phyloP scores from a whole-genome alignment of 345 rosid species.

The Geranium brycei region DNA sequence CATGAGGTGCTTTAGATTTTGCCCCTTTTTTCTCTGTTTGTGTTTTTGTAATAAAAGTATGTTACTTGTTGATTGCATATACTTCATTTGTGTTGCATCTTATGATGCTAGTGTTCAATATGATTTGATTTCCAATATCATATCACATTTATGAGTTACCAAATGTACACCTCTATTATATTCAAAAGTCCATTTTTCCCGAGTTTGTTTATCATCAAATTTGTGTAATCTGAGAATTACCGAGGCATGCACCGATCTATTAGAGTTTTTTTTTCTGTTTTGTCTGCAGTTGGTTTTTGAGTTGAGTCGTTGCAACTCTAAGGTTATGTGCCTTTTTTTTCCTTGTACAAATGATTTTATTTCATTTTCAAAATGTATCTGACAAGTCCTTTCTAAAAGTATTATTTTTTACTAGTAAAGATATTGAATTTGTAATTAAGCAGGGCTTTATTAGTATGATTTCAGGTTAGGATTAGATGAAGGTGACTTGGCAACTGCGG shows the following conservation, averaged over 20 bases:
- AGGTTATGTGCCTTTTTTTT: background rate
- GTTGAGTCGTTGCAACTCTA: background rate
- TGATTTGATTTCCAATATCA: background rate
- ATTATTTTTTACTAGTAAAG: no score
- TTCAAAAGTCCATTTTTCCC: background rate
- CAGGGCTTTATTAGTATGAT: slow-evolving; percentile 7
- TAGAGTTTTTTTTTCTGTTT: no score
- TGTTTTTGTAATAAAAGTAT: background rate
- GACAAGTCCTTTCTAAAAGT: background rate
- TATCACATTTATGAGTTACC: no score
- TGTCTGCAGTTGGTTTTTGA: no score
- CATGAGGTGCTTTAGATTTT: slow-evolving; percentile 37
- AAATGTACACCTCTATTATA: no score
- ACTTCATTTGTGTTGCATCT: background rate
- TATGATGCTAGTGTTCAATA: background rate
- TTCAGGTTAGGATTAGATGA: slow-evolving; percentile 64
- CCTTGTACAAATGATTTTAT: background rate
- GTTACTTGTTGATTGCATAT: no score
- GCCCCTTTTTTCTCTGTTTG: background rate
- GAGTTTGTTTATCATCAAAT: background rate
- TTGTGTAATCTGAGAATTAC: background rate
- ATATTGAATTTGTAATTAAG: background rate
- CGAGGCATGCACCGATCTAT: background rate
- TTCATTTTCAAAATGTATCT: no score
- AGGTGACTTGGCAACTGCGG: slow-evolving; percentile 55